Base-by-base conservation (phyloP, 1,284 basidiomycete species). In the Moesziomyces aphidis region DNA sequence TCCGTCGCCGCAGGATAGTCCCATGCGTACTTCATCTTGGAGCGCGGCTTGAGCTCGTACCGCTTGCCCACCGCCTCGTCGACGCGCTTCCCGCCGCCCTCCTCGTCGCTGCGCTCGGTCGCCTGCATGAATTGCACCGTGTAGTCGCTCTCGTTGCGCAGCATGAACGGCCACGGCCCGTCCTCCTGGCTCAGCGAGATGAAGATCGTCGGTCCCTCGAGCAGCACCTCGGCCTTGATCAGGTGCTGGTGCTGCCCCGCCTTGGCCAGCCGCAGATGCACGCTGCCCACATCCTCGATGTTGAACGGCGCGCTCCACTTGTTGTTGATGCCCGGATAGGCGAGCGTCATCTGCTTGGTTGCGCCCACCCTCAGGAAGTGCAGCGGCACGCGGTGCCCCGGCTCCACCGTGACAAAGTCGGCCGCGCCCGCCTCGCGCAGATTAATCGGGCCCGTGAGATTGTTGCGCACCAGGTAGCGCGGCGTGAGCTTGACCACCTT, bases 401-500 rank as follows among this genome's bases (percentile, higher is more conserved):
- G 51, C 22, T 62, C 51, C 71, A 72, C 51, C n/a, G 82, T 81
- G 21, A 87, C 76, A 21, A 86, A 85, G 50, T 86, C 84, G 6
- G 87, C 85, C 6, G 87, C 87, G 21, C 93, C 92, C 77, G 94
- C 91, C 85, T 98, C 94, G 31, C 97, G 90, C 85, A 96, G 90
- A 50, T 90, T 90, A 47, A 99, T 88, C 1, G 90, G 79, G 59
- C 90, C 89, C 5, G 86, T 80, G 39, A 94, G 89, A 72, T 90
- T 88, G 86, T 98, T 99, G 85, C 92, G 92, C 80, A 99, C 86
- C 69, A 98, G 87, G 87, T 96, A 99, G 28, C 96, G 90, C 15
- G 97, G 97, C 7, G 92, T 88, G 44, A 99, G 87, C 1, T 93
- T 97, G 80, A 99, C 91, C 71, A 98, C 92, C 86, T 98, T 98